phyloP scores from a whole-genome alignment of 805 yeast genomes.

The Metschnikowia arizonensis region DNA sequence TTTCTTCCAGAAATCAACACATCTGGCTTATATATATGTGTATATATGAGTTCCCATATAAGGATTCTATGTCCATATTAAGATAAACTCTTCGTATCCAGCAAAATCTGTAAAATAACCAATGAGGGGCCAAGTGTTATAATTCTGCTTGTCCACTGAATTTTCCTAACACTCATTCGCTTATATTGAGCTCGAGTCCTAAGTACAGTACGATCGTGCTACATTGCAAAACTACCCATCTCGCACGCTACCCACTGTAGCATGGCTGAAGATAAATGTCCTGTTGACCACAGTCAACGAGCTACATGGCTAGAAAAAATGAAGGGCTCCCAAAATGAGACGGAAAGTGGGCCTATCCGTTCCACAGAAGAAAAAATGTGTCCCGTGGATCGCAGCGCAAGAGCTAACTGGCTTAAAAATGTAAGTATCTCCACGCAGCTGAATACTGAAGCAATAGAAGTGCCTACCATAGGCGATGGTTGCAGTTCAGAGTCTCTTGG shows the following conservation, averaged over 20 bases:
- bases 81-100: background rate
- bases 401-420: slow-evolving; percentile 51
- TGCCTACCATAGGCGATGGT: slow-evolving; percentile 11
- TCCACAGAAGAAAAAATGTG: slow-evolving; percentile 33
- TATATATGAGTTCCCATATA: background rate
- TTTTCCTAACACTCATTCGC: too few species aligned
- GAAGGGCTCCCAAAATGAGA: background rate
- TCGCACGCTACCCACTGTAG: background rate
- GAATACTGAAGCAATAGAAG: slow-evolving; percentile 41
- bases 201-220: background rate
- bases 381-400: slow-evolving; percentile 65
- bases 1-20: background rate
- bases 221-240: background rate
- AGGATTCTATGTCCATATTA: background rate
- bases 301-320: slow-evolving; percentile 16
- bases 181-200: background rate
- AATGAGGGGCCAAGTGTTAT: too few species aligned
- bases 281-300: slow-evolving; percentile 19
- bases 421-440: slow-evolving; percentile 26
- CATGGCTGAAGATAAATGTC: slow-evolving; percentile 15
- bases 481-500: slow-evolving; percentile 48
- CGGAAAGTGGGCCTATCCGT: background rate
- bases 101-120: background rate
- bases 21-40: background rate
- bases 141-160: background rate